Evolutionary conservation across 306 rosid species (phyloP).

Genomic region (Fagus crenata): DNA sequence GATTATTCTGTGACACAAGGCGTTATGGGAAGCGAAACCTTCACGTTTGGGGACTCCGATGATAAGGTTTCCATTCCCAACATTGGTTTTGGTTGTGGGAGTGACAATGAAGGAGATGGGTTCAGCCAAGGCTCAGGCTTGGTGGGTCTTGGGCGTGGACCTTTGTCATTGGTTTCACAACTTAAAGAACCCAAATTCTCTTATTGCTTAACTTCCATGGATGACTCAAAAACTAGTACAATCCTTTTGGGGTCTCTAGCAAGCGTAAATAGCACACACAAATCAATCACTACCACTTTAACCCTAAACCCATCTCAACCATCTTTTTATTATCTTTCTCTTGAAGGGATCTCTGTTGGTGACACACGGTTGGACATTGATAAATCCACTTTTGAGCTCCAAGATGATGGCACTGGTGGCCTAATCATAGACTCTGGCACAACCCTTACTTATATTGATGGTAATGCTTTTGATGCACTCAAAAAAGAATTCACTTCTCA

Average conservation of each 20-base stretch:
- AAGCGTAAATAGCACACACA: conserved; percentile 27
- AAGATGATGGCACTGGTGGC: conserved; percentile 75
- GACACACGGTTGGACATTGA: conserved; percentile 39
- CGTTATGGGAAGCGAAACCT: conserved; percentile 62
- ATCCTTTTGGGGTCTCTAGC: conserved; percentile 66
- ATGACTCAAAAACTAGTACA: conserved; percentile 51
- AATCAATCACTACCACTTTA: conserved; percentile 45
- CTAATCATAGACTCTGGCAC: conserved; percentile 88
- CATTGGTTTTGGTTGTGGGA: conserved; percentile 86
- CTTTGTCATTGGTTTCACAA: conserved; percentile 78
- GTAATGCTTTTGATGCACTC: conserved; percentile 43
- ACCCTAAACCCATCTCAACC: conserved; percentile 64
- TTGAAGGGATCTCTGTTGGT: conserved; percentile 78
- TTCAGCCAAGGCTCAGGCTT: conserved; percentile 74
- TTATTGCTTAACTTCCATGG: conserved; percentile 67
- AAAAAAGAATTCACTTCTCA: conserved; percentile 58
- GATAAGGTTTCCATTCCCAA: conserved; percentile 27
- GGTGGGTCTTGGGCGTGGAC: conserved; percentile 84
- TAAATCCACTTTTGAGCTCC: conserved; percentile 48
- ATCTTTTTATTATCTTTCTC: conserved; percentile 74
- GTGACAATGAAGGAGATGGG: conserved; percentile 75
- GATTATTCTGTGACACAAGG: conserved; percentile 79
- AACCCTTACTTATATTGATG: conserved; percentile 60
- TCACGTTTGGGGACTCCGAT: conserved; percentile 51
- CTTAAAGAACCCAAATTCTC: conserved; percentile 67